Percentiles rank a stretch among this genome's conserved stretches.
Evolutionary conservation across 1,284 basidiomycete genomes (phyloP).

Genomic region (Ganoderma leucocontextum): DNA sequence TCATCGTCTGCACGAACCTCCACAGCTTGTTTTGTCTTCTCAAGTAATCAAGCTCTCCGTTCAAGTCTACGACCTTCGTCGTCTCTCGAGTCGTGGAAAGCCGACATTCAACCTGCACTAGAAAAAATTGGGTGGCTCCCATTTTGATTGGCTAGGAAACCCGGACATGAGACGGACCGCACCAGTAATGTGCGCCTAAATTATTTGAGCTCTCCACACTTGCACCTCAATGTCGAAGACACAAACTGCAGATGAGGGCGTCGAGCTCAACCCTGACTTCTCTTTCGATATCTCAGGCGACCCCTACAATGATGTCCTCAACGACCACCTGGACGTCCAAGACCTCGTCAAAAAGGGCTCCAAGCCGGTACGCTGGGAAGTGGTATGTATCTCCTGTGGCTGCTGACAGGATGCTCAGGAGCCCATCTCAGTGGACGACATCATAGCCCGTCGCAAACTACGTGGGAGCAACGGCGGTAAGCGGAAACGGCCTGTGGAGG

Average conservation of each 20-base stretch:
- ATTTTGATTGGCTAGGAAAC: slow-evolving; percentile 1
- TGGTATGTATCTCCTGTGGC: slow-evolving; percentile 12
- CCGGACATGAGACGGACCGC: slow-evolving; percentile 13
- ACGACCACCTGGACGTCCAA: slow-evolving; percentile 46
- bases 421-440: slow-evolving; percentile 91
- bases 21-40: slow-evolving; percentile 5
- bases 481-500: slow-evolving; percentile 59
- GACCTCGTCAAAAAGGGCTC: slow-evolving; percentile 70
- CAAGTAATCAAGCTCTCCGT: slow-evolving; percentile 8
- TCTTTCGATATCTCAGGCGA: slow-evolving; percentile 83
- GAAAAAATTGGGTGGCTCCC: too few relatives aligned
- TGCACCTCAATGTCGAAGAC: slow-evolving; percentile 29
- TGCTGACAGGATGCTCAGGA: slow-evolving; percentile 51
- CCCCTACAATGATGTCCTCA: slow-evolving; percentile 64
- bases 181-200: slow-evolving; percentile 22
- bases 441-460: slow-evolving; percentile 77
- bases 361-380: slow-evolving; percentile 62
- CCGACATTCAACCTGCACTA: too few relatives aligned
- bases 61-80: neutral
- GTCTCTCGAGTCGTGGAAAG: neutral
- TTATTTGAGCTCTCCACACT: slow-evolving; percentile 27
- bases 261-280: slow-evolving; percentile 82
- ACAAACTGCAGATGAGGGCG: slow-evolving; percentile 53
- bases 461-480: slow-evolving; percentile 52
- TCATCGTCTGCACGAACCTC: slow-evolving; percentile 10